Conservation (phyloP, 2,329 filamentous ascomycete species). For the Capronia americana region DNA sequence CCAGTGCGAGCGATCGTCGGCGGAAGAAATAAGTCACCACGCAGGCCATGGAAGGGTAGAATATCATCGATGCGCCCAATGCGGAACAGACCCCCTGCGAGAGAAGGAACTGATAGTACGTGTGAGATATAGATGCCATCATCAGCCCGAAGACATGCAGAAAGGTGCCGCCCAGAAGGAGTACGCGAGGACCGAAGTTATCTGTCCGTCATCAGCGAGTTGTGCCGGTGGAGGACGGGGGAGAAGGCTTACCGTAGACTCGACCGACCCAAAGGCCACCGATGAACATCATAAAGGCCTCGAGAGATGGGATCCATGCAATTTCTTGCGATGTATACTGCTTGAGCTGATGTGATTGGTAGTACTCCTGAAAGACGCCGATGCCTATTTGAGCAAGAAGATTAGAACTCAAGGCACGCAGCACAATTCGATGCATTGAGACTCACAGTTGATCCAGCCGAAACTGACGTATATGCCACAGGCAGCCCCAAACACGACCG, state of each 20-base stretch:
- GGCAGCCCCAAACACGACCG: constrained; percentile 52
- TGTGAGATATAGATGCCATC: constrained; percentile 61
- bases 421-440: neutral
- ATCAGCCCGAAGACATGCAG: constrained; percentile 65
- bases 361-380: constrained; percentile 67
- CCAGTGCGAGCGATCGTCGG: constrained; percentile 60
- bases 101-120: constrained; percentile 65
- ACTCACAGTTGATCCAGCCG: constrained; percentile 46
- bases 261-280: constrained; percentile 40
- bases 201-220: constrained; percentile 48
- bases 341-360: constrained; percentile 57
- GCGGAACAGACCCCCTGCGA: constrained; percentile 62
- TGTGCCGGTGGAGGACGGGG: neutral
- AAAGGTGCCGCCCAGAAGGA: constrained; percentile 59
- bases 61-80: constrained; percentile 58
- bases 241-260: constrained; percentile 32
- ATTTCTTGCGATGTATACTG: constrained; percentile 61
- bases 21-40: constrained; percentile 47
- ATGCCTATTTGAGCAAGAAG: constrained; percentile 38
- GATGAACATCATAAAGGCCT: constrained; percentile 51
- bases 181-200: constrained; percentile 64
- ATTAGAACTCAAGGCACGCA: neutral
- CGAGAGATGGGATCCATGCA: constrained; percentile 65
- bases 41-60: constrained; percentile 52
- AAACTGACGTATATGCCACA: constrained; percentile 50